Conservation (phyloP, 345 rosid species). For the Microthlaspi erraticum region DNA sequence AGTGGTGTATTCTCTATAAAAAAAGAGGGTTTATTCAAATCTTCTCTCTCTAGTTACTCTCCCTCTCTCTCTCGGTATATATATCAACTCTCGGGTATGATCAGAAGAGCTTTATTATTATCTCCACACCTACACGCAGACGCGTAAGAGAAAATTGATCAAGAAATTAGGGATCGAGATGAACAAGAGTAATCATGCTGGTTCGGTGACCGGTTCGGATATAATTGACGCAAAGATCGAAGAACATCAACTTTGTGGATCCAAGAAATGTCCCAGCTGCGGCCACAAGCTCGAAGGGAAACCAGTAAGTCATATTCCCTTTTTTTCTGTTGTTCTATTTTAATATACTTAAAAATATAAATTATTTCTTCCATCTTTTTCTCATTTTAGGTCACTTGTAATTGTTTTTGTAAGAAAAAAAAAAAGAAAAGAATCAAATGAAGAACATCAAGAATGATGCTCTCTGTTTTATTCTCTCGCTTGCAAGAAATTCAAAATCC, state of each 20-base stretch:
- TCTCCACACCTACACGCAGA: conserved; percentile 27
- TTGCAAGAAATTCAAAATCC: conserved; percentile 42
- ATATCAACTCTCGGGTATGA: conserved; percentile 36
- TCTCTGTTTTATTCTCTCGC: conserved; percentile 48
- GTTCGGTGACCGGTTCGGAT: conserved; percentile 58
- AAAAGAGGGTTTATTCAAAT: conserved; percentile 55
- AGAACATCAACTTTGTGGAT: conserved; percentile 94
- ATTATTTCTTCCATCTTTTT: conserved; percentile 19
- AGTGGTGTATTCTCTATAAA: conserved; percentile 32
- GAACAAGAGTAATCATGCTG: conserved; percentile 59
- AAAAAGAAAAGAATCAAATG: conserved; percentile 28
- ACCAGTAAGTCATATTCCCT: conserved; percentile 64
- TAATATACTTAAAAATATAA: neutral
- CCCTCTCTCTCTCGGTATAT: neutral
- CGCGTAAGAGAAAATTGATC: conserved; percentile 13
- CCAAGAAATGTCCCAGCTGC: conserved; percentile 92
- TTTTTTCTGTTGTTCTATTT: conserved; percentile 5
- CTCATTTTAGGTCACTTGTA: conserved; percentile 43
- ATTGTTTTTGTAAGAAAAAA: conserved; percentile 14
- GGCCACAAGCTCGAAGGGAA: conserved; percentile 95
- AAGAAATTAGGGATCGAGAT: conserved; percentile 41
- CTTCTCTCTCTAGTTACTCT: conserved; percentile 41
- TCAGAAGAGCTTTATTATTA: conserved; percentile 29
- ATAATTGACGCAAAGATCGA: conserved; percentile 95
- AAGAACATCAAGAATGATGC: conserved; percentile 54